Conservation (phyloP, 2,329 filamentous ascomycete species). For the Keithomyces neogunnii region DNA sequence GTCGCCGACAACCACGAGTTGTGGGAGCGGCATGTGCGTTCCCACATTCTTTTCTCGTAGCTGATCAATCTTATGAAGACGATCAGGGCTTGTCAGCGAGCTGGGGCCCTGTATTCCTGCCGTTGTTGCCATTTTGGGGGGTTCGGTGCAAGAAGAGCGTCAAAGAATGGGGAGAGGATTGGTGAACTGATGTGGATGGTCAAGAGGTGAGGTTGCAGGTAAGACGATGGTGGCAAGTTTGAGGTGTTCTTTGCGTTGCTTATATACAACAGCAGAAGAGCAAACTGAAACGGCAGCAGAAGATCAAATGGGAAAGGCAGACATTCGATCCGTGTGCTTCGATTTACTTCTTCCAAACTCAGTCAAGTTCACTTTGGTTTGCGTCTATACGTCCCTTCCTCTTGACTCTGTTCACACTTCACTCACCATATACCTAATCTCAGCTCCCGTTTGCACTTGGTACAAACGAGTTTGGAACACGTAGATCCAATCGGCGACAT, state of each 20-base stretch:
- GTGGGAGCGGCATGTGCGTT: constrained; percentile 27
- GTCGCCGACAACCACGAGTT: constrained; percentile 77
- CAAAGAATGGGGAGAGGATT: too few species aligned
- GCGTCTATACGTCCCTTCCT: neutral
- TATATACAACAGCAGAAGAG: too few species aligned
- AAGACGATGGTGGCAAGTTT: too few species aligned
- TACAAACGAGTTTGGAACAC: too few species aligned
- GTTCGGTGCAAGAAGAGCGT: too few species aligned
- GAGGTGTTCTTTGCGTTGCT: too few species aligned
- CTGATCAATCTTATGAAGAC: constrained; percentile 27
- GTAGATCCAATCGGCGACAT: too few species aligned
- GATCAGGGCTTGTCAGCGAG: constrained; percentile 3
- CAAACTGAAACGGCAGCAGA: too few species aligned
- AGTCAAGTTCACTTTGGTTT: neutral
- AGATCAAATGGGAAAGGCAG: too few species aligned
- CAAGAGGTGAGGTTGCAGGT: too few species aligned
- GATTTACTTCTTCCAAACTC: neutral
- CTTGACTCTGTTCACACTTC: neutral
- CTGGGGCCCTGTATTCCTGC: neutral
- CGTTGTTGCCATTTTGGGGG: neutral
- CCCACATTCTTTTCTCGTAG: constrained; percentile 32
- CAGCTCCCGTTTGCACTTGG: neutral
- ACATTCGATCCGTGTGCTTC: too few species aligned
- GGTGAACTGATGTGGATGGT: too few species aligned
- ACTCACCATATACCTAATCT: neutral